Percentiles rank a stretch among this genome's conserved stretches.
Conservation (phyloP, 2,329 filamentous ascomycete genomes). For the Cordyceps cicadae region DNA sequence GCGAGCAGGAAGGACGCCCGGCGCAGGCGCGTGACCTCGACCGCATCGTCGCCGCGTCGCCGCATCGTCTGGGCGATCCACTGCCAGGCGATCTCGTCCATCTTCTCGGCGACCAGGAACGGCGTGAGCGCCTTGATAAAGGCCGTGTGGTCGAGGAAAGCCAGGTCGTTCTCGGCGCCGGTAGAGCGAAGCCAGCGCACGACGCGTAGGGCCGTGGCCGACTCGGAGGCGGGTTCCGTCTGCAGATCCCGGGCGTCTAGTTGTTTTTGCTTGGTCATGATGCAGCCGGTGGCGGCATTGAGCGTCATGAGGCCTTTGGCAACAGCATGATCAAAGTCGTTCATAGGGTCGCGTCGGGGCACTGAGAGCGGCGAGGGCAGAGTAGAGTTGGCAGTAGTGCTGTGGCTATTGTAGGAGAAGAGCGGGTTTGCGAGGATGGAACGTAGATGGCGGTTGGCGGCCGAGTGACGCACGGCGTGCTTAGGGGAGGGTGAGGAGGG, state of each 20-base stretch:
- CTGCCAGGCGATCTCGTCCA: constrained; percentile 43
- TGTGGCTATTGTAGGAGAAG: constrained; percentile 32
- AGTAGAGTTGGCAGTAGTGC: neutral
- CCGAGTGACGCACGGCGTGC: constrained; percentile 32
- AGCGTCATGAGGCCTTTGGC: constrained; percentile 48
- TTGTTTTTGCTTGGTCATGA: constrained; percentile 38
- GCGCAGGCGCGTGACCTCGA: constrained; percentile 15
- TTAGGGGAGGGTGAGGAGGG: constrained; percentile 1
- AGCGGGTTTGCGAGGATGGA: constrained; percentile 50
- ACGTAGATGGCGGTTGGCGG: constrained; percentile 40
- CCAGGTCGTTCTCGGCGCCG: constrained; percentile 36
- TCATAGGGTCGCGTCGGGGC: constrained; percentile 37
- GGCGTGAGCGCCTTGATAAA: constrained; percentile 34
- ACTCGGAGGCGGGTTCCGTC: constrained; percentile 28
- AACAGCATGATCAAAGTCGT: constrained; percentile 49
- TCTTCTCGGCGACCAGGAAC: constrained; percentile 44
- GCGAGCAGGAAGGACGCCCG: constrained; percentile 25
- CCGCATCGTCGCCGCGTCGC: constrained; percentile 16
- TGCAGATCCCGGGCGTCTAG: constrained; percentile 25
- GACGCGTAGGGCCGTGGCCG: constrained; percentile 39
- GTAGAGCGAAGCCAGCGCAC: constrained; percentile 46
- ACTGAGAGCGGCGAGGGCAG: neutral
- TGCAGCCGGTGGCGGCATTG: constrained; percentile 44
- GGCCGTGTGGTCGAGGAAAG: constrained; percentile 34
- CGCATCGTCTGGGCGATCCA: constrained; percentile 40